Evolutionary conservation across 371 early-diverging fungal genomes (phyloP), one percentile per base, ranked within the genome.

Genomic region (Haplosporangium sp.): DNA sequence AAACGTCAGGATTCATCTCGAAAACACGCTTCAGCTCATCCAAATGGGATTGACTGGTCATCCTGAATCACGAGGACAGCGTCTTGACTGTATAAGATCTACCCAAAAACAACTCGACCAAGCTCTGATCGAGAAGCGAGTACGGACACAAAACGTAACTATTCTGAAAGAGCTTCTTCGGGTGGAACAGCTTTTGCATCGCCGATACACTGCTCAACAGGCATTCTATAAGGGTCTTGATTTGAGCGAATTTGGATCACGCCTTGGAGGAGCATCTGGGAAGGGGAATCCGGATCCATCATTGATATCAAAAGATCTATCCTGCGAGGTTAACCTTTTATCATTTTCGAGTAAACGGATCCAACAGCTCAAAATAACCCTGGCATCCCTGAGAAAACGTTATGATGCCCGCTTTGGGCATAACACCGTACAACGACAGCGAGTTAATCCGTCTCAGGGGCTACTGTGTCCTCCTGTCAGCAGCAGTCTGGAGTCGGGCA

Each of bases 21-120:
- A 48, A 8, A 73, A 67, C 56, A 67, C 53, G 9, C 12, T 59
- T 5, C 68, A 67, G 16, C 63, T 73, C 41, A 29, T 51, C 21
- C 59, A 55, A 5, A 67, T 73, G 63, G 74, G 74, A 1, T 43
- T 67, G 46, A 51, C 74, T 14, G 45, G 50, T 18, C 9, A 36
- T 11, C 18, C 51, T 12, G 42, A n/a, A 6, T n/a, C 55, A 0
- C 41, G 38, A 16, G 66, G 61, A 36, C 36, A 9, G 23, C 63
- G 8, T 0, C 58, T 55, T 18, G 45, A 42, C 18, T 18, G 21
- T 12, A 14, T 52, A 13, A 29, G 37, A 16, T 48, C 43, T 8
- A 11, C 43, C 18, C 51, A 29, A 55, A 14, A 9, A 4, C 60
- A 41, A 4, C 41, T 55, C 42, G 40, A 16, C 7, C 42, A 40